Evolutionary conservation across 2,329 filamentous ascomycete genomes (phyloP).

Genomic region (Byssoonygena ceratinophila): DNA sequence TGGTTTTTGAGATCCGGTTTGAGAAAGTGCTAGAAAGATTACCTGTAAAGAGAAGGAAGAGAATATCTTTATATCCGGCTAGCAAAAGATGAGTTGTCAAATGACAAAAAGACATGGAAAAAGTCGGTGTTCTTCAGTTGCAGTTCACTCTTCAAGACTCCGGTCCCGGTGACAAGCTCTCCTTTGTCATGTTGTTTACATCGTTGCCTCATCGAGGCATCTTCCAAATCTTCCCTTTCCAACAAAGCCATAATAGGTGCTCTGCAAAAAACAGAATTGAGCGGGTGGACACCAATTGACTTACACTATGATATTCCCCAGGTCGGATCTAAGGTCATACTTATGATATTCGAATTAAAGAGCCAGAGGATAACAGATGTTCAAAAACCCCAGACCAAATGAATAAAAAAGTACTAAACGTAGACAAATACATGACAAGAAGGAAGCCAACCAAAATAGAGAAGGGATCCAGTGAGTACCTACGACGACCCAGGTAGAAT

Average conservation of each 20-base stretch:
- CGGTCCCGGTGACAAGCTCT: background rate
- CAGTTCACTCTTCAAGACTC: background rate
- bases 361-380: background rate
- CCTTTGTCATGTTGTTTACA: background rate
- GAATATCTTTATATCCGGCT: background rate
- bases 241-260: background rate
- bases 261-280: background rate
- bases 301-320: too few relatives aligned
- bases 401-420: constrained; percentile 29
- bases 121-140: background rate
- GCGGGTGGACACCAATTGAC: background rate
- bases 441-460: constrained; percentile 19
- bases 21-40: too few relatives aligned
- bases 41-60: background rate
- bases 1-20: too few relatives aligned
- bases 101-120: background rate
- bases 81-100: too few relatives aligned
- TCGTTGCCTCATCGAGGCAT: background rate
- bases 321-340: background rate
- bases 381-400: constrained; percentile 17
- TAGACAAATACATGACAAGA: constrained; percentile 34
- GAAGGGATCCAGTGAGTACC: constrained; percentile 19
- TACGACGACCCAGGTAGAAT: background rate
- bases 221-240: background rate
- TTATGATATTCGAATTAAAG: background rate